These are phyloP conservation scores for Russula vinacea DNA, from an alignment of 768 basidiomycete species.

Conservation along the genomic window DNA sequence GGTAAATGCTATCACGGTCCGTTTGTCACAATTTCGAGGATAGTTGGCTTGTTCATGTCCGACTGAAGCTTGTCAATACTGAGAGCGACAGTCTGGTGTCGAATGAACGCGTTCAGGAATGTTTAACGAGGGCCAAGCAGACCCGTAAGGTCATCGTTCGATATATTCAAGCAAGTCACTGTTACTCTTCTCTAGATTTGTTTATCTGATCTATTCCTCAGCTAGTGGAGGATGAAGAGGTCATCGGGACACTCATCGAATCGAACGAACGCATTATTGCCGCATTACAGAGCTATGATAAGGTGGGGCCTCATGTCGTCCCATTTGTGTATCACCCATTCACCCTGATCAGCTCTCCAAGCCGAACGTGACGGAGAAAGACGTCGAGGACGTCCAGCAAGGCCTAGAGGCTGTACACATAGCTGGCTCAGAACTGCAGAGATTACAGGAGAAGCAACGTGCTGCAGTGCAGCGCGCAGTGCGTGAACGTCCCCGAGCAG, in stretches of 20 bases:
- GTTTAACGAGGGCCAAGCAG: conserved; percentile 70
- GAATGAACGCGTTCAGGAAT: conserved; percentile 84
- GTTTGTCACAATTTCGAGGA: conserved; percentile 31
- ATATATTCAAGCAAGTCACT: conserved; percentile 73
- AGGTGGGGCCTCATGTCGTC: conserved; percentile 42
- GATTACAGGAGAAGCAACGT: conserved; percentile 60
- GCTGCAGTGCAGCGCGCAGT: conserved; percentile 48
- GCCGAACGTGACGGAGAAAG: conserved; percentile 41
- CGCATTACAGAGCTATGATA: conserved; percentile 82
- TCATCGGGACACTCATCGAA: conserved; percentile 92
- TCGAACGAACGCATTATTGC: conserved; percentile 89
- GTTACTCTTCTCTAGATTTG: conserved; percentile 4
- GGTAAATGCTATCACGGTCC: conserved; percentile 84
- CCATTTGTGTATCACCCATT: background rate
- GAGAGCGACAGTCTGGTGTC: conserved; percentile 71
- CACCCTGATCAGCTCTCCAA: conserved; percentile 39
- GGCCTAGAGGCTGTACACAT: conserved; percentile 53
- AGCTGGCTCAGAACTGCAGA: conserved; percentile 47
- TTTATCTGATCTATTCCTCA: conserved; percentile 35
- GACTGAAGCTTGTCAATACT: conserved; percentile 74
- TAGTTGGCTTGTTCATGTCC: conserved; percentile 20
- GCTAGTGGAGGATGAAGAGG: conserved; percentile 91
- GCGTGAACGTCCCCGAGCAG: conserved; percentile 34
- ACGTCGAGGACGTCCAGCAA: conserved; percentile 45
- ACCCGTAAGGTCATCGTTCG: conserved; percentile 76